Evolutionary conservation across 306 rosid species (phyloP).

Genomic region (Quillaja saponaria): DNA sequence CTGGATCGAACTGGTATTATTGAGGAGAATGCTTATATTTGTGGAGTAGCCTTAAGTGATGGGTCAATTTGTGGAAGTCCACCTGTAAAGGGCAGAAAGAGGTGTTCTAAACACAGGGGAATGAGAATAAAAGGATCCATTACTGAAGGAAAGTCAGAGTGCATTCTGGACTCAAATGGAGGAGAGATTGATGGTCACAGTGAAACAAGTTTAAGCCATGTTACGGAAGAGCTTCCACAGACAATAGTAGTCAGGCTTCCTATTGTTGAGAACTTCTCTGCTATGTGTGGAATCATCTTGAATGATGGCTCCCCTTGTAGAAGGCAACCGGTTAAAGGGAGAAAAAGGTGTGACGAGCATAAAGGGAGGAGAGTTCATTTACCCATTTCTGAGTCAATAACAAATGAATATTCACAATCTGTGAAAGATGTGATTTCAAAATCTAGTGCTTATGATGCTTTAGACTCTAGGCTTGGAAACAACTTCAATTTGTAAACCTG

Average conservation of each 20-base stretch:
- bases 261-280: slow-evolving; percentile 27
- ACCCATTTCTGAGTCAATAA: slow-evolving; percentile 25
- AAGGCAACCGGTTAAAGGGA: slow-evolving; percentile 52
- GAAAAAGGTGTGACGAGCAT: slow-evolving; percentile 76
- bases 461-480: background rate
- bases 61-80: slow-evolving; percentile 59
- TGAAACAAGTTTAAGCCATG: slow-evolving; percentile 28
- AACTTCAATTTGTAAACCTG: slow-evolving; percentile 8
- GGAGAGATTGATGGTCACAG: slow-evolving; percentile 16
- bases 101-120: slow-evolving; percentile 84
- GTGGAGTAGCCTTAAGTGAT: slow-evolving; percentile 58
- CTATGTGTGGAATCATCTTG: slow-evolving; percentile 63
- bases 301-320: slow-evolving; percentile 64
- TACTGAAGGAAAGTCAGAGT: slow-evolving; percentile 27
- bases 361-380: slow-evolving; percentile 62
- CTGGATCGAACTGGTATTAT: slow-evolving; percentile 23
- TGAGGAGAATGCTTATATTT: slow-evolving; percentile 40
- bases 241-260: slow-evolving; percentile 20
- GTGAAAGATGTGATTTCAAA: slow-evolving; percentile 13
- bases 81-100: slow-evolving; percentile 66
- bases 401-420: slow-evolving; percentile 12
- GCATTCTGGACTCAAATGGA: slow-evolving; percentile 11
- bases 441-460: background rate
- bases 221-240: slow-evolving; percentile 24
- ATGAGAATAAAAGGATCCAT: slow-evolving; percentile 45